Base-by-base conservation (phyloP, 495 filamentous ascomycete species). In the Chaetomidium leptoderma region DNA sequence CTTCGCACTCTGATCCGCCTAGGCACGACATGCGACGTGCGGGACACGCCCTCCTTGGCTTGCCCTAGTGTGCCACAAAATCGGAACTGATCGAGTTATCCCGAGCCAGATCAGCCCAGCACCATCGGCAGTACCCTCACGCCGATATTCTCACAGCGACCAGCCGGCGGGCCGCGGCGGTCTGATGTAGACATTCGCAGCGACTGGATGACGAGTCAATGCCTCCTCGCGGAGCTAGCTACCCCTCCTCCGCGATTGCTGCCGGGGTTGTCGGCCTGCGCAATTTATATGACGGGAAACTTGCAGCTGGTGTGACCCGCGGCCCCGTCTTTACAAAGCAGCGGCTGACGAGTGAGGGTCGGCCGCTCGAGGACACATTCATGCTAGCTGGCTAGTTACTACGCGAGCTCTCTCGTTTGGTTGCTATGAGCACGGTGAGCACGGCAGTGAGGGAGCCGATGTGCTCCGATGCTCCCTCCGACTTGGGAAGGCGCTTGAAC, bases 201-300 rank as follows among this genome's bases (percentile, higher is more conserved):
- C 9, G 48, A n/a, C 50, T 17, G 19, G 11, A 30, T 7, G 39
- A 32, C 7, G 6, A 45, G 35, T 42, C 13, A 19, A 10, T 17
- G 19, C 0, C 21, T 17, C 5, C 23, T 48, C n/a, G 23, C 21
- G 24, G 21, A 27, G 53, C 44, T 32, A 23, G 23, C 35, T 27
- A 23, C 48, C 56, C 49, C 48, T 47, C 40, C 29, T 36, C 39
- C 24, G 36, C 47, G 19, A 27, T 47, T 33, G 37, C 9, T 52
- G 13, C 24, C 44, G 37, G 27, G 51, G 43, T 47, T 29, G 44
- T 29, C 39, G 52, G 51, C 23, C 45, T 32, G 19, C 36, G 36
- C 52, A 56, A 61, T 55, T 7, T 51, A 61, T 61, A 53, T 51
- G 52, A 56, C 51, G 58, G 58, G 48, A 49, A 23, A 46, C 59